Evolutionary conservation across 192 early-diverging fungal species (phyloP), one percentile per base, ranked within the genome.

Genomic region (Backusella macrospora): DNA sequence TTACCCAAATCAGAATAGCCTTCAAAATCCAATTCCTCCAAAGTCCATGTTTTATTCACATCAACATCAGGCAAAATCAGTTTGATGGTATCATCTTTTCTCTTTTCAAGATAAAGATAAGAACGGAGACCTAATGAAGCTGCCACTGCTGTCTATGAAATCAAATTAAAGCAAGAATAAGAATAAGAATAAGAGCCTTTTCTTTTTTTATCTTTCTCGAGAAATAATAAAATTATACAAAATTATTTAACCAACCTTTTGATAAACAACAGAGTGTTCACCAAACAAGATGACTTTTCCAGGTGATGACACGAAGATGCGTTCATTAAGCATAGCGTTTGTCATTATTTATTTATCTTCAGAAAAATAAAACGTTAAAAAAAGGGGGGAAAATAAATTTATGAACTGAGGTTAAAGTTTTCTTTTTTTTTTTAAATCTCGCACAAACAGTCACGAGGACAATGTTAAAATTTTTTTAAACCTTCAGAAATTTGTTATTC

Each of bases 241-340:
- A 34, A 2, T 2, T 2, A 34, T 34, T 34, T 34, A 34, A 34
- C 62, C 47, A 76, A 89, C 90, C 86, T 95, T 94, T 72, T 90
- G 89, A 71, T 99, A 95, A 44, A 99, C 98, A 2, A 97, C 98
- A 4, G 96, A 94, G 67, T 99, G 98, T 78, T 99, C 98, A 65
- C 98, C 98, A 89, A 99, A 98, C 48, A 98, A 78, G 72, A 99
- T 99, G 75, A 95, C 90, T 75, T 99, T 99, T 69, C 94, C 98
- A n/a, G 98, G 98, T 16, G 98, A 94, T 40, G 91, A 93, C 34
- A 92, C 46, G 18, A 77, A 48, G 4, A 77, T 40, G 52, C 52
- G 48, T 40, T 72, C 48, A 59, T 48, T 23, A 40, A 44, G 49
- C 21, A 21, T 10, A 55, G 49, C 18, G 70, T 40, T 40, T 16